phyloP scores from a whole-genome alignment of 192 early-diverging fungal species.

The Umbelopsis isabellina region DNA sequence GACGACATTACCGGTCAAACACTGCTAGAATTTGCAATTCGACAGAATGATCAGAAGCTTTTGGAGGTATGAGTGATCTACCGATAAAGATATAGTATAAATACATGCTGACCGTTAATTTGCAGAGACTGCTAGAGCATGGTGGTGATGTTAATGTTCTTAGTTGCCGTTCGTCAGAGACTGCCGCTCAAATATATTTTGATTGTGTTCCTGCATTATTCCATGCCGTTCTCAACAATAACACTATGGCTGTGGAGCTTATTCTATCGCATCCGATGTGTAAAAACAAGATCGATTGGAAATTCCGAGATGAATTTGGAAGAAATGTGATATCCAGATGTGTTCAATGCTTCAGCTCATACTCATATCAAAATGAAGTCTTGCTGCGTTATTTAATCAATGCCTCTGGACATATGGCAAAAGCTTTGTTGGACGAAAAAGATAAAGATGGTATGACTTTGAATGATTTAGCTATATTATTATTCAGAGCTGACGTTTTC shows the following conservation, averaged over 20 bases:
- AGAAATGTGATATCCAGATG: constrained; percentile 4
- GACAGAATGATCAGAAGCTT: constrained; percentile 24
- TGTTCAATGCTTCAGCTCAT: constrained; percentile 13
- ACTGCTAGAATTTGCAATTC: constrained; percentile 49
- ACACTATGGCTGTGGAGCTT: constrained; percentile 26
- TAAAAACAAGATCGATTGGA: constrained; percentile 2
- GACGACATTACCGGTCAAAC: constrained; percentile 42
- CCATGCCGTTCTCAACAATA: constrained; percentile 39
- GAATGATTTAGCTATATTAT: background rate
- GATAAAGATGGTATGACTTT: constrained; percentile 28
- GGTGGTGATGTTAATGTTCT: constrained; percentile 45
- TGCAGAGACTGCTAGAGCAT: constrained; percentile 36
- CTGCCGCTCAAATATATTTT: constrained; percentile 15
- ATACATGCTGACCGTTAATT: background rate
- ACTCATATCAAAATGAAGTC: constrained; percentile 23
- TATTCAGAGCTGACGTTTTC: background rate
- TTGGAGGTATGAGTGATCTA: constrained; percentile 33
- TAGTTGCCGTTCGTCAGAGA: constrained; percentile 21
- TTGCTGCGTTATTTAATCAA: constrained; percentile 18
- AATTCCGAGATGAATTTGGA: constrained; percentile 12
- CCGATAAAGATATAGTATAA: background rate
- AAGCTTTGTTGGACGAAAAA: background rate
- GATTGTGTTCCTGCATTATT: constrained; percentile 44
- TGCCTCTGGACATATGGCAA: background rate
- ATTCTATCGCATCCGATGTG: constrained; percentile 1